These are phyloP conservation scores for Spiraea crenata DNA, from an alignment of 331 rosid species.

Conservation along the genomic window DNA sequence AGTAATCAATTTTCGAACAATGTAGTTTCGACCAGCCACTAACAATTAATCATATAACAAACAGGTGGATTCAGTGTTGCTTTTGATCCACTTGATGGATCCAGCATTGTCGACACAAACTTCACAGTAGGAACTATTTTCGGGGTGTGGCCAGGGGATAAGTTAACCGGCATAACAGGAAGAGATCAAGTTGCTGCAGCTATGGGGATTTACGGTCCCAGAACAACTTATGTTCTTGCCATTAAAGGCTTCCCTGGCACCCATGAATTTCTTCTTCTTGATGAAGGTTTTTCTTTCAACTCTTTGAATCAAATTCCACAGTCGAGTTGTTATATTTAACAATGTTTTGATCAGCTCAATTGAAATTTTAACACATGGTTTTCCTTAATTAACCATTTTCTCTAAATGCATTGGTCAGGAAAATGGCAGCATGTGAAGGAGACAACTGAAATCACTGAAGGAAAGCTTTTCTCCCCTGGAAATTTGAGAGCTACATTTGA, in stretches of 20 bases:
- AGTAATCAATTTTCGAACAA: not conserved
- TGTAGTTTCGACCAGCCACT: no score
- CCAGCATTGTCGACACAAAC: slow-evolving; percentile 95
- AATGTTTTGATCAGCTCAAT: not conserved
- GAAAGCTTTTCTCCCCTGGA: slow-evolving; percentile 96
- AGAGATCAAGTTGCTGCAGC: slow-evolving; percentile 96
- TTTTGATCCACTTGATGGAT: slow-evolving; percentile 95
- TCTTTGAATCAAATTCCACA: no score
- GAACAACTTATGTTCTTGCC: slow-evolving; percentile 91
- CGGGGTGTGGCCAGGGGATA: slow-evolving; percentile 99
- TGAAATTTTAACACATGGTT: not conserved
- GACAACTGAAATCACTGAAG: slow-evolving; percentile 88
- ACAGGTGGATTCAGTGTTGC: slow-evolving; percentile 99
- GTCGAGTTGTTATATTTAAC: not conserved
- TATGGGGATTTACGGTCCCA: slow-evolving; percentile 94
- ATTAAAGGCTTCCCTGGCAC: slow-evolving; percentile 82
- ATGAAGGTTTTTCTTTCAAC: slow-evolving; percentile 60
- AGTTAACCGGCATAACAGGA: slow-evolving; percentile 78
- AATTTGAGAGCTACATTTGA: slow-evolving; percentile 95
- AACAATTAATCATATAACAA: slow-evolving; percentile 3
- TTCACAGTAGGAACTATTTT: slow-evolving; percentile 97
- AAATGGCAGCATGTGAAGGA: slow-evolving; percentile 99
- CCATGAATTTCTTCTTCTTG: slow-evolving; percentile 93
- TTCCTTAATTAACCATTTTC: not conserved
- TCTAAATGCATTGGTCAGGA: slow-evolving; percentile 41